Evolutionary conservation across 306 rosid genomes (phyloP).

Genomic region (Crataegus laevigata): DNA sequence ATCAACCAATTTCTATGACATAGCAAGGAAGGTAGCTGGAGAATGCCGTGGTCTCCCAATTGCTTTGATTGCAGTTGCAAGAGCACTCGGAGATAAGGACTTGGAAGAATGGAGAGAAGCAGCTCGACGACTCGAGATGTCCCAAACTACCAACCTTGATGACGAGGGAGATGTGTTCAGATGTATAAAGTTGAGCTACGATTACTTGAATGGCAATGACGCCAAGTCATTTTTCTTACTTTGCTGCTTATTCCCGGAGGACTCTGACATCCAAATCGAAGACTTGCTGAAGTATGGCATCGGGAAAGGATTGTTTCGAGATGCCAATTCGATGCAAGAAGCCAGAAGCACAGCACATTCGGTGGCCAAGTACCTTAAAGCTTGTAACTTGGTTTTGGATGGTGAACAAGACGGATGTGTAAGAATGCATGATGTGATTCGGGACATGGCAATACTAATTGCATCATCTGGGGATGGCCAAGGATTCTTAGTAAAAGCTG

Average conservation of each 20-base stretch:
- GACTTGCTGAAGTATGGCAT: background rate
- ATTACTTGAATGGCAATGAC: background rate
- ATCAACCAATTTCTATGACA: background rate
- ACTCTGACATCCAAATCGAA: background rate
- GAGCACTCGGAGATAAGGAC: constrained; percentile 16
- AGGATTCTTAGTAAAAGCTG: background rate
- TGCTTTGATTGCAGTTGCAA: constrained; percentile 15
- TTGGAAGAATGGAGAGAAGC: background rate
- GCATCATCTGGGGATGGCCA: background rate
- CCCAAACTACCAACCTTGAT: background rate
- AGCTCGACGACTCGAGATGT: background rate
- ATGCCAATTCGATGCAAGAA: background rate
- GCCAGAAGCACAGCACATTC: background rate
- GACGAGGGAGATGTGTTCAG: background rate
- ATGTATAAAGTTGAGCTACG: constrained; percentile 14
- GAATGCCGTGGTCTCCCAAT: constrained; percentile 24
- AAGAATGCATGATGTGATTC: constrained; percentile 28
- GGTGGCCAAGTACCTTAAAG: constrained; percentile 3
- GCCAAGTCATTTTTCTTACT: constrained; percentile 7
- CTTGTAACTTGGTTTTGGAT: constrained; percentile 6
- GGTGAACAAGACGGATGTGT: background rate
- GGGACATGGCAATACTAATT: constrained; percentile 13
- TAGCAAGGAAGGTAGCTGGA: constrained; percentile 1
- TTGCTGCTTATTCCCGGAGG: constrained; percentile 12
- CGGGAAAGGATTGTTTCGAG: background rate